Evolutionary conservation across 441 rosid genomes (phyloP).

Genomic region (Corymbia calophylla): DNA sequence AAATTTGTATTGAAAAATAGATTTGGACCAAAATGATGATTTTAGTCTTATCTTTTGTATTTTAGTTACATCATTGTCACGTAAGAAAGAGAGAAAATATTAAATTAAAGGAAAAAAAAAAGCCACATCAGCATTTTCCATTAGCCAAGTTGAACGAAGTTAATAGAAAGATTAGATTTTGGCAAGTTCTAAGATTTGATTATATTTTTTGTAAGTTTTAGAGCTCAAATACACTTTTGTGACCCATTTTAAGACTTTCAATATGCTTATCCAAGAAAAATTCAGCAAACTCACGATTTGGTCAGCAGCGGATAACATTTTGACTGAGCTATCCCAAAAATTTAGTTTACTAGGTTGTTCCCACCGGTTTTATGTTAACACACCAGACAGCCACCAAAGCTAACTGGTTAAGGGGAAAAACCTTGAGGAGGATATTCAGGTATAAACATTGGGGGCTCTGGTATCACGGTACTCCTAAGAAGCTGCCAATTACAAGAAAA

Average conservation of each 20-base stretch:
- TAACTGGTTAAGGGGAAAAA: conserved; percentile 5
- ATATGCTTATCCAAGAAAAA: background rate
- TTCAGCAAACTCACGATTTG: background rate
- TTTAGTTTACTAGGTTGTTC: background rate
- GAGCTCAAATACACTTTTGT: fast-evolving
- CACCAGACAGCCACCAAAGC: background rate
- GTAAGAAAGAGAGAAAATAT: background rate
- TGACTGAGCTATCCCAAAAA: background rate
- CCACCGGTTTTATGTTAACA: background rate
- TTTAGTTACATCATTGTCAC: fast-evolving
- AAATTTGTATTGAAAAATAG: background rate
- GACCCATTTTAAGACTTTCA: background rate
- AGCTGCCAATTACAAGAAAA: conserved; percentile 27
- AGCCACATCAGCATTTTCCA: fast-evolving
- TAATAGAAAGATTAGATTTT: fast-evolving
- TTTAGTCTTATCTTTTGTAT: background rate
- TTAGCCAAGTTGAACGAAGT: background rate
- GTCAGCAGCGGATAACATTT: background rate
- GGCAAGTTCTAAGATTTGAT: fast-evolving
- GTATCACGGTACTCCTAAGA: conserved; percentile 51
- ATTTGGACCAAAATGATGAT: fast-evolving
- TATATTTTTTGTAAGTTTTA: no score
- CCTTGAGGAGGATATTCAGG: conserved; percentile 91
- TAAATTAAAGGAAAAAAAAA: background rate
- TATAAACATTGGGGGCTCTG: conserved; percentile 76